A percentile compares a stretch with the other conserved stretches of the same genome.
phyloP scores from a whole-genome alignment of 23 red algal genomes.

The Pyropia yezoensis region DNA sequence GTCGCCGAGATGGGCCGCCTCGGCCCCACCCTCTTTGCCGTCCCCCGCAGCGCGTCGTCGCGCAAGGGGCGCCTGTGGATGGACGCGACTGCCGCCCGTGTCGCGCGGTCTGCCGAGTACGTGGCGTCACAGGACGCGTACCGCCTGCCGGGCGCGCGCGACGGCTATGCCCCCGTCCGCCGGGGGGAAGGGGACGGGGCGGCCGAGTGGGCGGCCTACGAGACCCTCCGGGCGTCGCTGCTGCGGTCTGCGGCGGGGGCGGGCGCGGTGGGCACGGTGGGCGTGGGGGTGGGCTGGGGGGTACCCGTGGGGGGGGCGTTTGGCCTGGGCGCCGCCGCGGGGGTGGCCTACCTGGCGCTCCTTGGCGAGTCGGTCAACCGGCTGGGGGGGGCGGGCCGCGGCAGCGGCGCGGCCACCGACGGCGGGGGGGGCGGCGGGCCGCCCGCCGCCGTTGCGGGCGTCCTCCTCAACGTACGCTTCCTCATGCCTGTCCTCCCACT shows the following conservation, averaged over 20 bases:
- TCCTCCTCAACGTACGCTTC: slow-evolving; percentile 29
- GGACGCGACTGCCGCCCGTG: slow-evolving; percentile 41
- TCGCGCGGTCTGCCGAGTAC: slow-evolving; percentile 37
- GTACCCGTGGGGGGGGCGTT: slow-evolving; percentile 16
- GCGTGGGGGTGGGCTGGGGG: background rate
- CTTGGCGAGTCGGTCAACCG: slow-evolving; percentile 42
- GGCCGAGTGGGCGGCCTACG: slow-evolving; percentile 32
- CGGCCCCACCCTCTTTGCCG: slow-evolving; percentile 30
- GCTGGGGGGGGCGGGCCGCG: slow-evolving; percentile 2
- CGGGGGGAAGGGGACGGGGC: background rate
- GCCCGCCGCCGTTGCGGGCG: slow-evolving; percentile 11
- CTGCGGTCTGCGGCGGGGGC: slow-evolving; percentile 26
- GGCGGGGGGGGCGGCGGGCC: background rate
- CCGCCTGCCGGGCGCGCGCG: slow-evolving; percentile 16
- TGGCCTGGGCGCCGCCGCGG: slow-evolving; percentile 25
- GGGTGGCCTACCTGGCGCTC: slow-evolving; percentile 55
- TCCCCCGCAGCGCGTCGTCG: slow-evolving; percentile 9
- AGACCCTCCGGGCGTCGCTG: slow-evolving; percentile 17
- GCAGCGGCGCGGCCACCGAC: too few relatives aligned
- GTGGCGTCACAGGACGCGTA: slow-evolving; percentile 49
- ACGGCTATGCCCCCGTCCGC: slow-evolving; percentile 24
- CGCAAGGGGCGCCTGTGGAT: slow-evolving; percentile 27
- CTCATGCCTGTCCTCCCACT: slow-evolving; percentile 49
- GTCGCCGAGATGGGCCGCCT: slow-evolving; percentile 46
- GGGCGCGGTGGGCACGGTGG: slow-evolving; percentile 10